phyloP scores from a whole-genome alignment of 2,329 filamentous ascomycete species.

The Truncatella angustata region DNA sequence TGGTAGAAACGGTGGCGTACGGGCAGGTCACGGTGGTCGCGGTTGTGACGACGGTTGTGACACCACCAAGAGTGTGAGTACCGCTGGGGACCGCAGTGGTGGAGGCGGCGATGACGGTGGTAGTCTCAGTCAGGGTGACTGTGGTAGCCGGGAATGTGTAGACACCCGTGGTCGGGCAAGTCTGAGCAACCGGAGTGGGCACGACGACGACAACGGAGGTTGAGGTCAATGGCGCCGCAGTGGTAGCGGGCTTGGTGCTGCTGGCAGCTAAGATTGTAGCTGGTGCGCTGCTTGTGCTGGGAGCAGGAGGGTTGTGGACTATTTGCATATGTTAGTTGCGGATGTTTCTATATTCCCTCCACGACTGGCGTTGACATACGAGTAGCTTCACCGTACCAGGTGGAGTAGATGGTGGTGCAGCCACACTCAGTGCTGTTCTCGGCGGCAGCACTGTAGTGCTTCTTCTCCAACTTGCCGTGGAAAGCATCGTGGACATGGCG shows the following conservation, averaged over 20 bases:
- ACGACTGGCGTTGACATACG: slow-evolving; percentile 43
- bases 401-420: slow-evolving; percentile 74
- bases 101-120: slow-evolving; percentile 64
- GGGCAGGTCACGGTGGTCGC: slow-evolving; percentile 69
- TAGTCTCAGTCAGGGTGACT: slow-evolving; percentile 63
- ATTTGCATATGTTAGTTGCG: slow-evolving; percentile 28
- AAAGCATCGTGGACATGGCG: slow-evolving; percentile 60
- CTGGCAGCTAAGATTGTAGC: slow-evolving; percentile 6
- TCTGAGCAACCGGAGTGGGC: slow-evolving; percentile 51
- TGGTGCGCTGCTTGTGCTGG: slow-evolving; percentile 11
- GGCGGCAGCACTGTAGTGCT: slow-evolving; percentile 35
- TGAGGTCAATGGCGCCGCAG: slow-evolving; percentile 20
- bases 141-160: slow-evolving; percentile 77
- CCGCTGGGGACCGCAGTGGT: slow-evolving; percentile 62
- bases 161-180: slow-evolving; percentile 64
- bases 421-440: slow-evolving; percentile 54
- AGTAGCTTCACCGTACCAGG: slow-evolving; percentile 64
- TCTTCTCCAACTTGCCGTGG: slow-evolving; percentile 45
- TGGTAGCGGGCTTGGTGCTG: slow-evolving; percentile 22
- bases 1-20: slow-evolving; percentile 63
- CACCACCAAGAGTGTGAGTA: slow-evolving; percentile 68
- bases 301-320: slow-evolving; percentile 37
- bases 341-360: not conserved
- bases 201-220: slow-evolving; percentile 44
- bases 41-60: slow-evolving; percentile 67